Base-by-base conservation (phyloP, 2,329 filamentous ascomycete genomes). In the Diaporthe sp. region DNA sequence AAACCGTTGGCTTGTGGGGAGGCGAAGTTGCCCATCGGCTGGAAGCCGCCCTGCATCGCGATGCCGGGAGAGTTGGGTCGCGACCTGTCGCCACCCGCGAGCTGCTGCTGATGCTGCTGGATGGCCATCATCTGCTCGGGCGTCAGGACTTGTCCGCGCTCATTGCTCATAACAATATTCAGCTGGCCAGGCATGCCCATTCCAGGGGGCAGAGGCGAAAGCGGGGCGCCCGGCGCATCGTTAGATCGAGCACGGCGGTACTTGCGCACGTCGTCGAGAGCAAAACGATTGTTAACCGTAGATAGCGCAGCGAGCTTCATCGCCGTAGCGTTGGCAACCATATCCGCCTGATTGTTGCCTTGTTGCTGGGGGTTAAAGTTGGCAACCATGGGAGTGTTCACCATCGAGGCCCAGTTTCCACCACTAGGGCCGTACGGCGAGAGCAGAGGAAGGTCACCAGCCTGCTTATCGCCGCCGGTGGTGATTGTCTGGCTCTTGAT, bases 271-370 rank as follows among this genome's bases (percentile, higher is more conserved):
- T 99, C 97, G 81, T 99, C 97, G 76, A 99, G 89, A 71, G 97
- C 96, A 81, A 99, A 98, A 57, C 97, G 94, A 84, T 98, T 99
- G 87, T 98, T 99, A 68, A 99, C 97, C 3, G 97, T 99, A 7
- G 96, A 98, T 61, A 99, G 88, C 25, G 97, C 97, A 61, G 97
- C 97, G 71, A 99, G 90, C 85, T 99, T 99, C 97, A 99, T 99
- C 31, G 97, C 97, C 22, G 97, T 98, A 37, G 97, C 97, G 82
- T 98, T 99, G 76, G 97, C 97, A 75, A 99, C 94, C 96, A 98
- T 98, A 82, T 99, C 97, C 22, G 95, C 96, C 83, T 98, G 96
- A 74, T 90, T 92, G 62, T 87, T 88, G 53, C 85, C 85, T 79
- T 90, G 85, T 91, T 93, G 80, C 91, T 93, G 80, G 85, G 90